Evolutionary conservation across 805 yeast genomes (phyloP), one percentile per base, ranked within the genome.

Genomic region (Peterozyma xylosa): DNA sequence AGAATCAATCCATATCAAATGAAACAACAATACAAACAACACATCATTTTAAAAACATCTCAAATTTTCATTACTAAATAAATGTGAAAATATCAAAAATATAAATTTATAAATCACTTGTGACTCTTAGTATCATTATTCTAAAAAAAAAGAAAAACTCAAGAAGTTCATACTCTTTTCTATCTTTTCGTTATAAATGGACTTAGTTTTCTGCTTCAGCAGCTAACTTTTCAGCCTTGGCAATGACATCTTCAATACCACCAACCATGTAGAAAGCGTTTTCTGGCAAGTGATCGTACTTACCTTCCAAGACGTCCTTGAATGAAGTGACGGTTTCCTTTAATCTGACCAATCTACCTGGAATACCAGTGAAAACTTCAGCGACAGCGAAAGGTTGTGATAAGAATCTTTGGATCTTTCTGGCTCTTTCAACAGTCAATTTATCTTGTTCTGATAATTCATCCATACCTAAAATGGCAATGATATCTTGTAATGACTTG

Each of bases 391-490:
- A 93, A 62, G 99, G 99, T 80, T 93, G 99, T 64, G 99, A 93
- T 72, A 93, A 80, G 96, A 93, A 93, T 80, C 98, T 87, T 80
- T 93, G 98, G 67, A 93, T 89, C 86, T 93, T 93, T 82, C 99
- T 88, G 63, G 99, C 99, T 82, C 99, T 91, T 82, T 93, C 99
- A 72, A 93, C 99, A 56, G 98, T 91, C 70, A 93, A 84, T 79
- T 93, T 93, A 77, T 93, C 99, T 62, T 82, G 75, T 80, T 93
- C 99, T 57, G 97, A 89, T 78, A 93, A 84, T 81, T 93, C 99
- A 75, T 93, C 99, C 99, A 93, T 93, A 90, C 99, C 99, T 73
- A 93, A 86, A 82, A 93, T 93, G 73, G 99, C 99, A 83, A 93
- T 93, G 74, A 93, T 93, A 84, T 93, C 99, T 80, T 93, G 99